phyloP scores from a whole-genome alignment of 2,329 filamentous ascomycete species.

The Elsinoe arachidis region DNA sequence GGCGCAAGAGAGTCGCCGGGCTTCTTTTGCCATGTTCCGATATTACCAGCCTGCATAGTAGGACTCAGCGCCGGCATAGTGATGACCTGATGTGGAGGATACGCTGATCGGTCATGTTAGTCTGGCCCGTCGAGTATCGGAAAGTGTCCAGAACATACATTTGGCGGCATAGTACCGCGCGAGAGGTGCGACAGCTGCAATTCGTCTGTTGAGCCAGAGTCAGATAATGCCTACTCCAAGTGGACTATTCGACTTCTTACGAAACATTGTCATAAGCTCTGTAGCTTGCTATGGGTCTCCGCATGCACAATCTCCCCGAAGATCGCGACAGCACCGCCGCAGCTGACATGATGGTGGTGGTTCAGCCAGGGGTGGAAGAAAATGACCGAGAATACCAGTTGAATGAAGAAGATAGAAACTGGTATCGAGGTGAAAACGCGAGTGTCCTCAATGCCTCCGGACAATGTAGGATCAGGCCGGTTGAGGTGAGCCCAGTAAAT shows the following conservation, averaged over 20 bases:
- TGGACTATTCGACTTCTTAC: conserved; percentile 17
- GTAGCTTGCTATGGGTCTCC: conserved; percentile 24
- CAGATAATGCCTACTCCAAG: neutral
- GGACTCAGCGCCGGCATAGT: conserved; percentile 97
- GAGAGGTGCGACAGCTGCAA: conserved; percentile 50
- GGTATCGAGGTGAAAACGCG: conserved; percentile 4
- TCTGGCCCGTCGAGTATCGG: neutral
- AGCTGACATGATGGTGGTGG: conserved; percentile 43
- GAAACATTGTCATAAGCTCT: conserved; percentile 27
- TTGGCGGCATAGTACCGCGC: conserved; percentile 61
- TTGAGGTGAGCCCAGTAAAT: conserved; percentile 6
- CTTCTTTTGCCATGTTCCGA: conserved; percentile 98
- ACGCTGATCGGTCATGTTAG: conserved; percentile 52
- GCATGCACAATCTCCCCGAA: conserved; percentile 35
- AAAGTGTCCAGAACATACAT: conserved; percentile 41
- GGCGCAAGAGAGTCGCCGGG: conserved; percentile 76
- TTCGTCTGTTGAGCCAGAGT: conserved; percentile 27
- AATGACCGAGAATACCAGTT: conserved; percentile 14
- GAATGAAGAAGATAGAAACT: conserved; percentile 16
- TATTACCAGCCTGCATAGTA: conserved; percentile 94
- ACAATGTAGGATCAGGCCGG: neutral
- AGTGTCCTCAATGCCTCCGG: neutral
- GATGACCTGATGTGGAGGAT: conserved; percentile 88
- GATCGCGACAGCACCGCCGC: conserved; percentile 38
- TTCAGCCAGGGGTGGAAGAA: conserved; percentile 14